Percentiles rank a stretch among this genome's conserved stretches.
These are phyloP conservation scores for Daedaleopsis sinensis DNA, from an alignment of 768 basidiomycete species.

Conservation along the genomic window DNA sequence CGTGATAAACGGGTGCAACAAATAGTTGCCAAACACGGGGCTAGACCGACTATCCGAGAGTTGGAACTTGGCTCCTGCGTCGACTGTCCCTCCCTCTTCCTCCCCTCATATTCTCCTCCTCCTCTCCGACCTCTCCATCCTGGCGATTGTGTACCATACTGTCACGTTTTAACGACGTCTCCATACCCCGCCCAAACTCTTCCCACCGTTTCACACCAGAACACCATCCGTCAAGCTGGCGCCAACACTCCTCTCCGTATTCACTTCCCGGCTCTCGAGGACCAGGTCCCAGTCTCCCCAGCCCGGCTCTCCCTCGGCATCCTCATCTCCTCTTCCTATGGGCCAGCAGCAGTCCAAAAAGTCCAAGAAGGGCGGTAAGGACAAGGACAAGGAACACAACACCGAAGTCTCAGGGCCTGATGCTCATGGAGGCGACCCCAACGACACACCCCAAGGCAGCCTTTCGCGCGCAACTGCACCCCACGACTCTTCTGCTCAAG, in stretches of 20 bases:
- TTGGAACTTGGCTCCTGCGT: slow-evolving; percentile 14
- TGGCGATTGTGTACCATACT: slow-evolving; percentile 18
- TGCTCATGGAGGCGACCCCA: slow-evolving; percentile 42
- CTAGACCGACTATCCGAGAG: slow-evolving; percentile 12
- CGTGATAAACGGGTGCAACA: slow-evolving; percentile 6
- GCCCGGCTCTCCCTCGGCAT: slow-evolving; percentile 48
- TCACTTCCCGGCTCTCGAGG: slow-evolving; percentile 72
- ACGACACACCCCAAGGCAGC: slow-evolving; percentile 42
- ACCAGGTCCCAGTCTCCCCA: slow-evolving; percentile 74
- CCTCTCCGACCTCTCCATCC: slow-evolving; percentile 3
- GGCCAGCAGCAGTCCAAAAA: slow-evolving; percentile 87
- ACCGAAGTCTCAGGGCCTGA: slow-evolving; percentile 40
- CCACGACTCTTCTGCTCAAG: slow-evolving; percentile 39
- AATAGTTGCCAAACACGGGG: slow-evolving; percentile 27
- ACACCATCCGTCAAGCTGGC: slow-evolving; percentile 61
- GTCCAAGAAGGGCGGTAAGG: slow-evolving; percentile 70
- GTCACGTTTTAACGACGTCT: slow-evolving; percentile 19
- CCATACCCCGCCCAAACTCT: slow-evolving; percentile 9
- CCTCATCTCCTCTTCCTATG: slow-evolving; percentile 55
- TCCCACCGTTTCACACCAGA: slow-evolving; percentile 8
- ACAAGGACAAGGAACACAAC: slow-evolving; percentile 60
- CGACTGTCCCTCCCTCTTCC: slow-evolving; percentile 7
- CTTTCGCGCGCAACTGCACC: slow-evolving; percentile 47
- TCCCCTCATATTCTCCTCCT: background rate
- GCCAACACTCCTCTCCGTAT: slow-evolving; percentile 77